Percentiles rank a stretch among this genome's conserved stretches.
Conservation (phyloP, 2,329 filamentous ascomycete species). For the Neodidymelliopsis sp. region DNA sequence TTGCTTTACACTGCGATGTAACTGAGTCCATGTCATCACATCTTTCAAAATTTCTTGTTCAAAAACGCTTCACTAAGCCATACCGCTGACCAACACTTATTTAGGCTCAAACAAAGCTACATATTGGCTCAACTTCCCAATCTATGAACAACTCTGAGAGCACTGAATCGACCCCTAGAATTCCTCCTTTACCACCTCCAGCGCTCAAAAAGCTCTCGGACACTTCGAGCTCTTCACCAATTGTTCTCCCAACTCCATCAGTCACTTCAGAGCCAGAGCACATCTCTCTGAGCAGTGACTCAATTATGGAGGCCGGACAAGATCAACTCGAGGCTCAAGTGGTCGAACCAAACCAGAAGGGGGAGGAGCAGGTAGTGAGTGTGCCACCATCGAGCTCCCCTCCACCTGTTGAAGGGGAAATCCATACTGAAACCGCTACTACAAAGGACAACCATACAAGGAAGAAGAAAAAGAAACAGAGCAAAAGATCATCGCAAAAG, state of each 20-base stretch:
- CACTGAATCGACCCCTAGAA: slow-evolving; percentile 16
- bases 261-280: slow-evolving; percentile 30
- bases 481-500: slow-evolving; percentile 25
- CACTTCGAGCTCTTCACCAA: slow-evolving; percentile 33
- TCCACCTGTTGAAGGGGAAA: slow-evolving; percentile 7
- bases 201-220: slow-evolving; percentile 26
- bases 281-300: slow-evolving; percentile 21
- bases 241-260: slow-evolving; percentile 36
- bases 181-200: slow-evolving; percentile 15
- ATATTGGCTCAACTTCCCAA: not conserved
- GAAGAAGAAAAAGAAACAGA: slow-evolving; percentile 14
- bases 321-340: slow-evolving; percentile 18
- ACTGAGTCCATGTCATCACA: too few relatives aligned
- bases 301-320: slow-evolving; percentile 24
- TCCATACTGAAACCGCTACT: not conserved
- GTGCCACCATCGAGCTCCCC: not conserved
- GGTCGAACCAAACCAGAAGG: slow-evolving; percentile 7
- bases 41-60: not conserved
- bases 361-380: not conserved
- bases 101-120: not conserved
- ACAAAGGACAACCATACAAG: not conserved
- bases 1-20: too few relatives aligned
- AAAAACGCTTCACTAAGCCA: not conserved
- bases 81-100: not conserved
- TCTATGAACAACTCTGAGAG: slow-evolving; percentile 32